These are phyloP conservation scores for Gleditsia sinensis DNA, from an alignment of 306 rosid species.

Conservation along the genomic window DNA sequence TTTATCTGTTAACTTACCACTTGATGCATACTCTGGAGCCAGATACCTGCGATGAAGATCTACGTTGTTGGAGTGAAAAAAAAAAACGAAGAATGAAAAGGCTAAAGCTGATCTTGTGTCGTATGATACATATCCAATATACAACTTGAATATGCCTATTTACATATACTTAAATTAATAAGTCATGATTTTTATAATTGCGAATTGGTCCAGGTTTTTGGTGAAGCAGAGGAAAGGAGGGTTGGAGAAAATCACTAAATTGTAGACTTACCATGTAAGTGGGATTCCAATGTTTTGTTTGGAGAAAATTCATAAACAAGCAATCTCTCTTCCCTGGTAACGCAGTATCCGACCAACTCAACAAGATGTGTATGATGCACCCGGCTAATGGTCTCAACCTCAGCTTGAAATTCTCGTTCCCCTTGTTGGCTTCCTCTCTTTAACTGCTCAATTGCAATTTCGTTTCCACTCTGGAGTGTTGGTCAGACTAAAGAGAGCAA, in stretches of 20 bases:
- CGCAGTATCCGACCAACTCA: constrained; percentile 53
- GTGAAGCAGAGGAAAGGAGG: too few species aligned
- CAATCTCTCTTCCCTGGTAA: constrained; percentile 43
- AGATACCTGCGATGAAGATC: constrained; percentile 47
- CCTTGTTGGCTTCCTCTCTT: constrained; percentile 55
- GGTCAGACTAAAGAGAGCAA: too few species aligned
- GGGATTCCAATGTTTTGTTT: constrained; percentile 60
- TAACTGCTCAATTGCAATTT: constrained; percentile 57
- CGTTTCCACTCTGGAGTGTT: constrained; percentile 48
- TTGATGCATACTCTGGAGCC: constrained; percentile 72
- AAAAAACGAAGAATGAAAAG: not conserved
- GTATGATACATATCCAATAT: not conserved
- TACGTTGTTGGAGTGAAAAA: not conserved
- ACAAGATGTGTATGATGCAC: constrained; percentile 68
- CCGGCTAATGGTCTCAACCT: constrained; percentile 56
- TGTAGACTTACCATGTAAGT: constrained; percentile 49
- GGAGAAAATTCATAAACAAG: constrained; percentile 59
- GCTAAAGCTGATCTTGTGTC: not conserved
- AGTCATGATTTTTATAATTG: too few species aligned
- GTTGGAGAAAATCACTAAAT: not conserved
- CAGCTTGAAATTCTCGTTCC: constrained; percentile 58
- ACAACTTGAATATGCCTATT: too few species aligned
- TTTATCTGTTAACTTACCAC: constrained; percentile 67
- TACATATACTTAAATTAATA: too few species aligned
- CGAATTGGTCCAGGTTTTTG: too few species aligned